Evolutionary conservation across 2,329 filamentous ascomycete genomes (phyloP).

Genomic region (Pestalotiopsis sp.): DNA sequence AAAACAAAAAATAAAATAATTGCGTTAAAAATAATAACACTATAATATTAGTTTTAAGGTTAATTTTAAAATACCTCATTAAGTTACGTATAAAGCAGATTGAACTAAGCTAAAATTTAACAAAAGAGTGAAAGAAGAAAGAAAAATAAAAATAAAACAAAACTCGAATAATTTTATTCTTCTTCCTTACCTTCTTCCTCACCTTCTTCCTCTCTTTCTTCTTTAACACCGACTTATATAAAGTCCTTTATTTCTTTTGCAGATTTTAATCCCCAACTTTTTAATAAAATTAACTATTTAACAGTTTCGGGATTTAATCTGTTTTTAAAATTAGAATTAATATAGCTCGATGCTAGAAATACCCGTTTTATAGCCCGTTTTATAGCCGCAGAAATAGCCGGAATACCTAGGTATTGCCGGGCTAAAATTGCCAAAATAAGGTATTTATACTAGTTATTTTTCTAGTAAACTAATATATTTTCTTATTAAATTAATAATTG

Average conservation of each 20-base stretch:
- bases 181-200: too few relatives aligned
- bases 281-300: neutral
- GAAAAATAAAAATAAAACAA: too few relatives aligned
- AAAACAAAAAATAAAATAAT: too few relatives aligned
- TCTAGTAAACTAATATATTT: neutral
- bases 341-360: neutral
- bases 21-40: too few relatives aligned
- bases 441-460: neutral
- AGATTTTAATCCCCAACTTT: neutral
- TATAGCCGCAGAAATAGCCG: neutral
- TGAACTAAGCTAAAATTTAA: too few relatives aligned
- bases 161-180: too few relatives aligned
- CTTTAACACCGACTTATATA: too few relatives aligned
- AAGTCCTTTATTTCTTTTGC: neutral
- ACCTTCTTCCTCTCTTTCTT: too few relatives aligned
- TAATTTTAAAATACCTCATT: too few relatives aligned
- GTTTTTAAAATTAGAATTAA: neutral
- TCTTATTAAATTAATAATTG: neutral
- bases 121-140: too few relatives aligned
- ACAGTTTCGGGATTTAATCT: neutral
- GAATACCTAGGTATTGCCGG: neutral
- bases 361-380: neutral
- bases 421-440: neutral
- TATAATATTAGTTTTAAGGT: too few relatives aligned
- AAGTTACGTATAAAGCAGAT: too few relatives aligned